Evolutionary conservation across 352 stramenopile genomes (phyloP).

Genomic region (Phytophthora citricola): DNA sequence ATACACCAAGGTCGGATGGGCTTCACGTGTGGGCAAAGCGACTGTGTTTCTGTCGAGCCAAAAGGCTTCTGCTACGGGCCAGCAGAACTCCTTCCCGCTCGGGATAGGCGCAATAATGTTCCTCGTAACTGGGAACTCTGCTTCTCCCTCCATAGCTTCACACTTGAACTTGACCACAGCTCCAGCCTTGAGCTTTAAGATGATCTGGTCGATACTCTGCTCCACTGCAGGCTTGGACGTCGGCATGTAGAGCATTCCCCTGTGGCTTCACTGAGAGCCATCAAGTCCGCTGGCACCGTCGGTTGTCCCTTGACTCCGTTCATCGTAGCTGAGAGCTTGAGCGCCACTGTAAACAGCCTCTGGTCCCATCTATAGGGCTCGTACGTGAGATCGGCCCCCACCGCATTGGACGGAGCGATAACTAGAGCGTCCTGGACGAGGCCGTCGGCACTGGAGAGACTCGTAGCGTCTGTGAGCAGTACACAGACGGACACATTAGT

Average conservation of each 20-base stretch:
- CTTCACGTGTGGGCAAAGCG: conserved; percentile 74
- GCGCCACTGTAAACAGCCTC: conserved; percentile 78
- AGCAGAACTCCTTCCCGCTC: conserved; percentile 83
- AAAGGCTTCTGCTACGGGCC: conserved; percentile 85
- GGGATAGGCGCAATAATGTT: conserved; percentile 81
- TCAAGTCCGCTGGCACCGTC: conserved; percentile 71
- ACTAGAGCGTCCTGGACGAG: conserved; percentile 78
- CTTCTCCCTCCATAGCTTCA: conserved; percentile 55
- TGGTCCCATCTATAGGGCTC: conserved; percentile 90
- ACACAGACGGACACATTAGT: conserved; percentile 87
- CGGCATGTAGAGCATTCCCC: conserved; percentile 86
- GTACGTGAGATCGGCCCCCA: conserved; percentile 80
- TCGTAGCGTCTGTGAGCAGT: conserved; percentile 83
- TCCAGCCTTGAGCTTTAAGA: conserved; percentile 82
- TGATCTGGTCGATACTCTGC: conserved; percentile 88
- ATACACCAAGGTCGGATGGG: conserved; percentile 79
- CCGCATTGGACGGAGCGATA: conserved; percentile 69
- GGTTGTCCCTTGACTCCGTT: conserved; percentile 56
- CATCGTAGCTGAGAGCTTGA: conserved; percentile 82
- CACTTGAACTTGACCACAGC: conserved; percentile 86
- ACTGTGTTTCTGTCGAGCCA: conserved; percentile 86
- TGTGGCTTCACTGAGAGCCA: conserved; percentile 86
- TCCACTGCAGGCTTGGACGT: conserved; percentile 83
- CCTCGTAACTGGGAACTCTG: conserved; percentile 53
- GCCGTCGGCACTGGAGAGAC: conserved; percentile 67